phyloP scores from a whole-genome alignment of 2,329 filamentous ascomycete genomes.

The Dothidotthia symphoricarpi region DNA sequence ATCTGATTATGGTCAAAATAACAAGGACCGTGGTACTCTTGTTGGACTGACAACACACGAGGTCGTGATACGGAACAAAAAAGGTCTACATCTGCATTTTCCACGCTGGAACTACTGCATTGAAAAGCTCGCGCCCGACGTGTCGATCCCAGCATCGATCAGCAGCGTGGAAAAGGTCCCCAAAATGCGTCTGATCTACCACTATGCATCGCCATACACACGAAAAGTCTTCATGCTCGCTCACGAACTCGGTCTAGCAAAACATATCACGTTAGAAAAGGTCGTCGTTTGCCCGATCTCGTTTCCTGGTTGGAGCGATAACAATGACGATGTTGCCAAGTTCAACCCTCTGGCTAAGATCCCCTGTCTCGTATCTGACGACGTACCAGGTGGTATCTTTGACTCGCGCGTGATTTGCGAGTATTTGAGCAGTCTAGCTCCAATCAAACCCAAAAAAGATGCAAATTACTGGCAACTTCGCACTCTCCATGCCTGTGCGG shows the following conservation, averaged over 20 bases:
- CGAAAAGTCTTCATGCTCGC: conserved; percentile 34
- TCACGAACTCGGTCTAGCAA: conserved; percentile 23
- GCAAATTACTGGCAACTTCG: conserved; percentile 20
- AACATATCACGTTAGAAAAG: conserved; percentile 28
- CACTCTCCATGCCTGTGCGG: conserved; percentile 27
- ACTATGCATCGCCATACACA: conserved; percentile 26
- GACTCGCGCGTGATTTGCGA: conserved; percentile 33
- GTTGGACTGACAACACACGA: conserved; percentile 30
- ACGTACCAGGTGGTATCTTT: conserved; percentile 28
- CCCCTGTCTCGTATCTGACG: conserved; percentile 25
- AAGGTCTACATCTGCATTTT: conserved; percentile 37
- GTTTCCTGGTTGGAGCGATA: conserved; percentile 32
- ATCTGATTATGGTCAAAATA: conserved; percentile 33
- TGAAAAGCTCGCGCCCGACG: conserved; percentile 5
- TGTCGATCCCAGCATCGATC: not conserved
- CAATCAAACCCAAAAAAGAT: conserved; percentile 12
- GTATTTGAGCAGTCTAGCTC: conserved; percentile 19
- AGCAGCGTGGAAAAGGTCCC: conserved; percentile 7
- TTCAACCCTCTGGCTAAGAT: conserved; percentile 36
- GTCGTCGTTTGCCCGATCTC: conserved; percentile 32
- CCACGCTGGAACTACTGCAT: conserved; percentile 42
- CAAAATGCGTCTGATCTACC: conserved; percentile 34
- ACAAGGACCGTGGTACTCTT: conserved; percentile 29
- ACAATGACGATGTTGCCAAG: conserved; percentile 25
- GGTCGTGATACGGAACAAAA: conserved; percentile 27